Base-by-base conservation (phyloP, 2,329 filamentous ascomycete genomes). In the Fusarium palustre region DNA sequence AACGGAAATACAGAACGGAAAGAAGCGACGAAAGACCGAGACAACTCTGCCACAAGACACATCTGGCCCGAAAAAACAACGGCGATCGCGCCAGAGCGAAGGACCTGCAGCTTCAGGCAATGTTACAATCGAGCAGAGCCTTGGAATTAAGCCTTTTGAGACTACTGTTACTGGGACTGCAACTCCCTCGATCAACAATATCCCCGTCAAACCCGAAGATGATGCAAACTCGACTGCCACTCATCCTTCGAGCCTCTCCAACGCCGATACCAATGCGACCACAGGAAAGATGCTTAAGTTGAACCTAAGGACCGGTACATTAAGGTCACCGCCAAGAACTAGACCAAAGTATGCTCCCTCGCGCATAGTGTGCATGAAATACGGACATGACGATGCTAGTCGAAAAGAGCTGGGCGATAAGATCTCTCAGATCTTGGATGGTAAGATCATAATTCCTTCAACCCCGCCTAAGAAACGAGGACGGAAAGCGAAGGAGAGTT, bases 361-460 rank as follows among this genome's bases (percentile, higher is more conserved):
- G 7, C 78, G 77, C 24, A 62, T 92, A 7, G 84, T 89, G 3
- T 79, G 80, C 15, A 83, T 93, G 33, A 83, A 80, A 64, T 95
- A 95, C 74, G 87, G 86, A 3, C 75, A 72, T 7, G 84, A 87
- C 58, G 75, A 80, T 9, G 76, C 75, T 30, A 80, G 79, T 39
- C 83, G 84, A 39, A 74, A 77, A 33, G 79, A 79, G 0, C 76
- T 92, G 30, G 91, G 90, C 0, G 76, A 83, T 11, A 85, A 83
- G 68, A 91, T 97, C 58, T 80, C 89, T 25, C 81, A 84, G 7
- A 91, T 97, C 25, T 77, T 94, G 15, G 70, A 74, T 22, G 75
- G 77, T 33, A 72, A 72, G 8, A 64, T 74, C 8, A 69, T 74
- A 16, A 61, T 76, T 10, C 73, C 77, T 16, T 70, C 68, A 53